Base-by-base conservation (phyloP, 176 grass and related monocot genomes). In the Urochloa ruziziensis region DNA sequence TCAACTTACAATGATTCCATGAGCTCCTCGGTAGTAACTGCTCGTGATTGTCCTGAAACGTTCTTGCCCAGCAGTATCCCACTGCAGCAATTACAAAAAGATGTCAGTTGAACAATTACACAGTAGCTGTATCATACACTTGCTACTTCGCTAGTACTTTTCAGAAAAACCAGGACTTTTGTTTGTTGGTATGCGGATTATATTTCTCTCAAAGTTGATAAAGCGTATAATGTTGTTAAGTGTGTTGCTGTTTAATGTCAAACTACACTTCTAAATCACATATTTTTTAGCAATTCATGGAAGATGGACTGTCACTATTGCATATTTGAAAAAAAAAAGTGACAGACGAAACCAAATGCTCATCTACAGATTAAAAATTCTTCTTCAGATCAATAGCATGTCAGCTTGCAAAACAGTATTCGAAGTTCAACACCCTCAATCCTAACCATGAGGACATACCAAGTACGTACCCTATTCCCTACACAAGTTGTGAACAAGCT, bases 51-150 rank as follows among this genome's bases (percentile, higher is more conserved):
- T 97, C 67, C 94, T 94, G 85, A 97, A 97, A 11, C 94, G 84
- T 66, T 97, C 94, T 91, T 97, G 94, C 4, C 94, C 91, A 87
- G 94, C 94, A 57, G 89, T 97, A 79, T 97, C 94, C 94, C 94
- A 97, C 94, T 97, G 78, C 40, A 27, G 34, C 49, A 82, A 10
- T 48, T 32, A 76, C 12, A 84, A 70, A 33, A 46, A 4, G 17
- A 62, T 60, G 43, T 68, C 46, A 84, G 47, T 49, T 62, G 43
- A 58, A 56, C 25, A 30, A 17, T 46, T 27, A 36, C 10, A 3
- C 17, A 49, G 23, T 36, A 77, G 21, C 19, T 32, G 24, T 37
- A 68, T 1, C 27, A 17, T 34, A 37, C n/a, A n/a, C n/a, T n/a
- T n/a, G n/a, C n/a, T n/a, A 4, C 39, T 6, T 39, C 15, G 40